These are phyloP conservation scores for Leccinum obscurum DNA, from an alignment of 768 basidiomycete genomes.

Conservation along the genomic window DNA sequence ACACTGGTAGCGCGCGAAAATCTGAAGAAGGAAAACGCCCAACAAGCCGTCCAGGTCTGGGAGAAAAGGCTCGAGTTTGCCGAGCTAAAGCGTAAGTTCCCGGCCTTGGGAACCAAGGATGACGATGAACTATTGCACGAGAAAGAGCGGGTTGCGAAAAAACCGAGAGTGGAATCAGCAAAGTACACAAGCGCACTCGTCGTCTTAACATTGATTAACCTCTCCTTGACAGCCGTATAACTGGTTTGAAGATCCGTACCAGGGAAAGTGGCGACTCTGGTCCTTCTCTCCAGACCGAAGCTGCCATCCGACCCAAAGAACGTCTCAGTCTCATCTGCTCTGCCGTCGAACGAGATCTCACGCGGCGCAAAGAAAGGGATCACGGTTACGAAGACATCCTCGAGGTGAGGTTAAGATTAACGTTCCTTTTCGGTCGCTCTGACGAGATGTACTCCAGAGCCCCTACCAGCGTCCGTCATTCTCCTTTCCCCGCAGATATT, in stretches of 20 bases:
- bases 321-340: slow-evolving; percentile 54
- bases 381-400: slow-evolving; percentile 85
- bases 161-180: slow-evolving; percentile 40
- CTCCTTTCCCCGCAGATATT: slow-evolving; percentile 62
- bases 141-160: slow-evolving; percentile 66
- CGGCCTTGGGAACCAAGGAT: slow-evolving; percentile 55
- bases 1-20: slow-evolving; percentile 70
- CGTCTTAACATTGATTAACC: slow-evolving; percentile 2
- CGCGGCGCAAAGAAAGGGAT: slow-evolving; percentile 69
- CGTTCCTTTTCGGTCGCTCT: background rate
- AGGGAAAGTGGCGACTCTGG: slow-evolving; percentile 43
- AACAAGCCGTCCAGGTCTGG: slow-evolving; percentile 68
- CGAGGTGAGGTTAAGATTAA: slow-evolving; percentile 53
- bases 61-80: slow-evolving; percentile 72
- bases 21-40: slow-evolving; percentile 65
- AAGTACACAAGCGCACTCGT: slow-evolving; percentile 6
- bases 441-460: slow-evolving; percentile 42
- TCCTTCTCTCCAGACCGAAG: slow-evolving; percentile 43
- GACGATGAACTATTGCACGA: slow-evolving; percentile 76
- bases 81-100: slow-evolving; percentile 78
- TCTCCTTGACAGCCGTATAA: slow-evolving; percentile 39
- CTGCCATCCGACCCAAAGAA: slow-evolving; percentile 62
- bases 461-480: slow-evolving; percentile 66
- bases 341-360: slow-evolving; percentile 60
- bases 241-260: slow-evolving; percentile 54